A percentile compares a stretch with the other conserved stretches of the same genome.
These are phyloP conservation scores for Microdochium nivale DNA, from an alignment of 2,329 filamentous ascomycete species.

Conservation along the genomic window DNA sequence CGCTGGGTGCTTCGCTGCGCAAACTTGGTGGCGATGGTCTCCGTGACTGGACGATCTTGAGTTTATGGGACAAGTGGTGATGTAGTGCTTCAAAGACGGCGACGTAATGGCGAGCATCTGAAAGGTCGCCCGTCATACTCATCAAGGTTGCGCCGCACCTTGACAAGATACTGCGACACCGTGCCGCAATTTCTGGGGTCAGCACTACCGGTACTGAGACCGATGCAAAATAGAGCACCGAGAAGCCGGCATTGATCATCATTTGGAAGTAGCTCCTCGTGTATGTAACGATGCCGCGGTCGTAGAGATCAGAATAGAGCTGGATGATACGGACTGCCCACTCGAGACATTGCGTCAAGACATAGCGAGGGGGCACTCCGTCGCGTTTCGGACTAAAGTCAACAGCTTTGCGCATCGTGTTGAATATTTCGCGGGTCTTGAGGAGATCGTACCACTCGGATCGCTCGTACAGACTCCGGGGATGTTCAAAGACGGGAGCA, in stretches of 20 bases:
- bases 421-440: constrained; percentile 27
- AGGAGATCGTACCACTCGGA: constrained; percentile 35
- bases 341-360: constrained; percentile 22
- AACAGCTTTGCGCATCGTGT: constrained; percentile 30
- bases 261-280: constrained; percentile 40
- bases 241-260: constrained; percentile 34
- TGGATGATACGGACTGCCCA: constrained; percentile 27
- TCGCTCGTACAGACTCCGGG: constrained; percentile 30
- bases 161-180: constrained; percentile 4
- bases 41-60: neutral
- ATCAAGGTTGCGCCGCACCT: constrained; percentile 13
- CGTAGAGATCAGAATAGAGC: constrained; percentile 26
- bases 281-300: constrained; percentile 26
- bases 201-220: constrained; percentile 1
- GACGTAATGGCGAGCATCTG: constrained; percentile 16
- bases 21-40: neutral
- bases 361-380: constrained; percentile 20
- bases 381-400: constrained; percentile 25
- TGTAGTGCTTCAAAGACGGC: constrained; percentile 16
- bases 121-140: constrained; percentile 15
- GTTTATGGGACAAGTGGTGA: constrained; percentile 8
- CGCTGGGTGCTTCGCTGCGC: neutral
- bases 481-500: constrained; percentile 21
- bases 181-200: neutral
- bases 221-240: constrained; percentile 21